A percentile compares a stretch with the other conserved stretches of the same genome.
phyloP scores from a whole-genome alignment of 768 basidiomycete genomes.

The Lactifluus echinatus region DNA sequence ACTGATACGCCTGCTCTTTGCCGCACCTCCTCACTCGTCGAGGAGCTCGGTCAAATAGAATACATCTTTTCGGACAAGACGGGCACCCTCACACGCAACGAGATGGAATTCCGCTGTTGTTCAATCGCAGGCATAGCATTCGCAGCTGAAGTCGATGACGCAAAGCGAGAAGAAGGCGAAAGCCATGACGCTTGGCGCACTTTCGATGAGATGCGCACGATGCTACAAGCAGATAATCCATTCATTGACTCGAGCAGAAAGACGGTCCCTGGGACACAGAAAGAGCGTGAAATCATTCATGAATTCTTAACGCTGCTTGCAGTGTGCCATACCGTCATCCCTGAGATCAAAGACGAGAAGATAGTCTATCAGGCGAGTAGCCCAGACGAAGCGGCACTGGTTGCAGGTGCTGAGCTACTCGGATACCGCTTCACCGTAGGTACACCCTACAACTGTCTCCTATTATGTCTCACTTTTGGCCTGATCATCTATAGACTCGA shows the following conservation, averaged over 20 bases:
- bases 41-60: slow-evolving; percentile 97
- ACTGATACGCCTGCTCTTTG: slow-evolving; percentile 97
- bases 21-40: slow-evolving; percentile 95
- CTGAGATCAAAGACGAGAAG: slow-evolving; percentile 84
- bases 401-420: slow-evolving; percentile 84
- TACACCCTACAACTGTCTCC: slow-evolving; percentile 17
- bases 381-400: slow-evolving; percentile 95
- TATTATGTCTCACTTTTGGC: slow-evolving; percentile 14
- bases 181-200: slow-evolving; percentile 62
- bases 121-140: slow-evolving; percentile 85
- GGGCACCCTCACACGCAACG: slow-evolving; percentile 91
- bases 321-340: slow-evolving; percentile 98
- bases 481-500: slow-evolving; percentile 54
- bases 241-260: slow-evolving; percentile 40
- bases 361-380: slow-evolving; percentile 92
- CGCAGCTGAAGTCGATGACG: slow-evolving; percentile 85
- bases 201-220: slow-evolving; percentile 60
- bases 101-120: slow-evolving; percentile 95
- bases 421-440: slow-evolving; percentile 92
- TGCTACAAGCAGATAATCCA: slow-evolving; percentile 46
- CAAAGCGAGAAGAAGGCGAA: slow-evolving; percentile 52
- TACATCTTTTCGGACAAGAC: slow-evolving; percentile 95
- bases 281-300: slow-evolving; percentile 31
- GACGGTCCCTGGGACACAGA: slow-evolving; percentile 23
- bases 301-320: slow-evolving; percentile 47